Conservation (phyloP, 192 early-diverging fungal genomes). For the Gigaspora rosea region DNA sequence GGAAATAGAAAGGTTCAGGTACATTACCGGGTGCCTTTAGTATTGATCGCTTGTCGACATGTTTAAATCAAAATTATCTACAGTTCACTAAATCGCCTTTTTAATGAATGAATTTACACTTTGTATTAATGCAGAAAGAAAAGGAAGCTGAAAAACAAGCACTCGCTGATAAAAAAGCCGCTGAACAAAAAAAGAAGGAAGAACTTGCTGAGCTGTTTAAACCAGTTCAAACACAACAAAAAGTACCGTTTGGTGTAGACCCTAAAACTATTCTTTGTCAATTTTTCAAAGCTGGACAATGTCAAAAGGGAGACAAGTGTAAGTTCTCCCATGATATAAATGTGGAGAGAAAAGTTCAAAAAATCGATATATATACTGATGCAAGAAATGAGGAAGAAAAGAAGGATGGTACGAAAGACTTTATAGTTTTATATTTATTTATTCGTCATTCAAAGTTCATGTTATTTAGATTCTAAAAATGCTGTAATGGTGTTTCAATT, state of each 20-base stretch:
- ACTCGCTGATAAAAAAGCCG: constrained; percentile 66
- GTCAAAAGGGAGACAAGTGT: constrained; percentile 90
- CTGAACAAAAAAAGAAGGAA: constrained; percentile 85
- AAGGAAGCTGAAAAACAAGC: constrained; percentile 67
- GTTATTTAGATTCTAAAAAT: not conserved
- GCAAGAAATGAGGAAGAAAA: constrained; percentile 64
- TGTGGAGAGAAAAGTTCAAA: constrained; percentile 85
- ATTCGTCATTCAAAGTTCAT: not conserved
- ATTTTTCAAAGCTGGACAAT: constrained; percentile 89
- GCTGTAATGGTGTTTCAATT: not conserved
- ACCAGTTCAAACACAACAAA: constrained; percentile 80
- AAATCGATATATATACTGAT: constrained; percentile 95
- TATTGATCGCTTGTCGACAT: not conserved
- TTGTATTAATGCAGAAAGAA: constrained; percentile 48
- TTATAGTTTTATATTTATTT: not conserved
- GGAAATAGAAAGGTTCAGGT: constrained; percentile 58
- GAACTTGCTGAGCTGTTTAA: constrained; percentile 92
- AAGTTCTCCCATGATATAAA: constrained; percentile 97
- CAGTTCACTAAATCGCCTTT: not conserved
- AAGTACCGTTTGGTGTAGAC: constrained; percentile 97
- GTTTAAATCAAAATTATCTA: not conserved
- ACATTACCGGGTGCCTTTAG: not conserved
- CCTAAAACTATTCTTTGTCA: constrained; percentile 94
- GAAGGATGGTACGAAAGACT: constrained; percentile 33
- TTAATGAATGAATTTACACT: not conserved